Evolutionary conservation across 768 basidiomycete species (phyloP), one percentile per base, ranked within the genome.

Genomic region (Mycena maculata): DNA sequence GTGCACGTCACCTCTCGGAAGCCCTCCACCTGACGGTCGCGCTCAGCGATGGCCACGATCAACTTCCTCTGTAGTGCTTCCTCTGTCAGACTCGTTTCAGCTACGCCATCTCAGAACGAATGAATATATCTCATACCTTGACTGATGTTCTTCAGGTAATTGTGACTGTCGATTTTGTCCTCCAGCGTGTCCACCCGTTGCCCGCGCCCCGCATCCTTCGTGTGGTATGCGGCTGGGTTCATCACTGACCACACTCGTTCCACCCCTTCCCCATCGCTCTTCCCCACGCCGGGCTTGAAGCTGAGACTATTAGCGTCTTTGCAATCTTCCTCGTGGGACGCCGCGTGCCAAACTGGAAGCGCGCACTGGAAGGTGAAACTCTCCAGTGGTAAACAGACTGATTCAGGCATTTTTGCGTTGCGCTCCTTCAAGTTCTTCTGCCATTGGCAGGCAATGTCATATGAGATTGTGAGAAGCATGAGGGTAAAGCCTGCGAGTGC

Each of bases 141-240:
- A 4, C 61, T 49, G 12, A 68, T 18, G 33, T 70, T 68, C 50
- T 72, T 72, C 36, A 36, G 20, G 33, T 30, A 65, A 30, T 70
- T 70, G 2, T 57, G 74, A 11, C 67, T 45, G 27, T 80, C 77
- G 13, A 60, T 36, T 20, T 59, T 61, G 6, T 60, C 62, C 48
- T 81, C 76, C 2, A 82, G n/a, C 0, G 72, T 71, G 23, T 79
- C 77, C 3, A 66, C 53, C 0, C 73, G 67, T 0, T 63, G 42
- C 0, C 76, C 76, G 0, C 71, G 71, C 31, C 74, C 75, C 77
- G 76, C 78, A 30, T 82, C 78, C 12, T 74, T 73, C 0, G 77
- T 80, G 18, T 71, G 72, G 4, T 56, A 65, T 0, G 74, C 72
- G 0, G 62, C 65, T 0, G 67, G 61, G 45, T 81, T 79, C 10